Evolutionary conservation across 768 basidiomycete genomes (phyloP), one percentile per base, ranked within the genome.

Genomic region (Suillus fuscotomentosus): DNA sequence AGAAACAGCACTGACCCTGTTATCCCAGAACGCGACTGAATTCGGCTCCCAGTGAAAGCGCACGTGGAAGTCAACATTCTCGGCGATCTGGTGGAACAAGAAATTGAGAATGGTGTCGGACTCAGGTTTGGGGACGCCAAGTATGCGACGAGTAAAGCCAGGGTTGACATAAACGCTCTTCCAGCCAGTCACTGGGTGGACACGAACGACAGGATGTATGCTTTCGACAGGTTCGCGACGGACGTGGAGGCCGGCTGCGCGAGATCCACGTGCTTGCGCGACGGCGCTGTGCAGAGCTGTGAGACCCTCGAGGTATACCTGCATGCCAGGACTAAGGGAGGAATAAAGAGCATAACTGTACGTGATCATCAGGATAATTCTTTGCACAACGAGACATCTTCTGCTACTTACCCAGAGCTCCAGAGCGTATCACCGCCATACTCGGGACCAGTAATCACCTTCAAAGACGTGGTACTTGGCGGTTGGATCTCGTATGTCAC

Each of bases 11-110:
- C 83, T 45, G 67, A 90, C 90, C 74, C 92, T 82, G 75, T 94
- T 94, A 70, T 94, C 91, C 92, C 93, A 94, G 73, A 94, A 81
- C n/a, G 91, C 92, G 60, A 94, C 78, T 48, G 89, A 88, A 71
- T 92, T 86, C 43, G 81, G 78, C 72, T 89, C 83, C 92, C 92
- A 94, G 66, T 81, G 84, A 82, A 90, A 90, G 64, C 89, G 87
- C 48, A 90, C 88, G 65, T 91, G 90, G 75, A 86, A 86, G 72
- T 91, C 90, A 7, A 85, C 83, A 73, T 88, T 91, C 67, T 86
- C 83, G 60, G 82, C 81, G 69, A 94, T 87, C 70, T 89, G 85
- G 70, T 79, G 83, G 82, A 89, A 92, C 62, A 94, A 78, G 76
- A 93, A 88, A 42, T 75, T 75, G 57, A 94, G 78, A 69, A 93